Base-by-base conservation (phyloP, 2,329 filamentous ascomycete genomes). In the Fusarium transvaalense region DNA sequence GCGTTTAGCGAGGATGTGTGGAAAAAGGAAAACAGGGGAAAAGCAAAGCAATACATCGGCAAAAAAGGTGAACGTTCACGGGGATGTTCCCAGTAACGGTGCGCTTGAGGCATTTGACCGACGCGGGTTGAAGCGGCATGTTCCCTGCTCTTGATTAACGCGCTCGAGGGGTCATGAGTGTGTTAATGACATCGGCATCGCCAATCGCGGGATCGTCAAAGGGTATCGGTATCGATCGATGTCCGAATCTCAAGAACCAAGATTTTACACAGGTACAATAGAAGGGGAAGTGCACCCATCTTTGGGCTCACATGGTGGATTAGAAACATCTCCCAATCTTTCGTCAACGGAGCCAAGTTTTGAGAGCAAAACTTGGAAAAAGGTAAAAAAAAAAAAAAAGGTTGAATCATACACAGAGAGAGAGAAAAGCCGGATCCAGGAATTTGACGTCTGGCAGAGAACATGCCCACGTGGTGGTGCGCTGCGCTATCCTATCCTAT, bases 1-100 rank as follows among this genome's bases (percentile, higher is more conserved):
- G 73, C 73, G 71, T 75, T 75, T 75, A 68, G 71, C 73, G 73
- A 57, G 61, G 43, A 45, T 35, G 35, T 27, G 38, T 25, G 51
- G 45, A 48, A 34, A 19, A 42, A 32, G 34, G 32, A 29, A 27
- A 48, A 50, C n/a, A n/a, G n/a, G n/a, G n/a, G 45, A 56, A 59
- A 64, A 60, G 59, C 41, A 57, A 58, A 50, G 51, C 55, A 56
- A 54, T 46, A 42, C 54, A 63, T n/a, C 46, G 31, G 31, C 27
- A 45, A 21, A 25, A 25, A 32, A 41, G 54, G 55, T 35, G 41
- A 72, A 65, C 62, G 55, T 50, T 48, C 32, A 59, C 60, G 68
- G 48, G 53, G 35, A 69, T 63, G 59, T 55, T 59, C 62, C 70
- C 39, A 66, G 68, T 50, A 51, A 62, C 53, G 54, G 55, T 35